These are phyloP conservation scores for Capsella rubella DNA, from an alignment of 441 rosid genomes.

Conservation along the genomic window DNA sequence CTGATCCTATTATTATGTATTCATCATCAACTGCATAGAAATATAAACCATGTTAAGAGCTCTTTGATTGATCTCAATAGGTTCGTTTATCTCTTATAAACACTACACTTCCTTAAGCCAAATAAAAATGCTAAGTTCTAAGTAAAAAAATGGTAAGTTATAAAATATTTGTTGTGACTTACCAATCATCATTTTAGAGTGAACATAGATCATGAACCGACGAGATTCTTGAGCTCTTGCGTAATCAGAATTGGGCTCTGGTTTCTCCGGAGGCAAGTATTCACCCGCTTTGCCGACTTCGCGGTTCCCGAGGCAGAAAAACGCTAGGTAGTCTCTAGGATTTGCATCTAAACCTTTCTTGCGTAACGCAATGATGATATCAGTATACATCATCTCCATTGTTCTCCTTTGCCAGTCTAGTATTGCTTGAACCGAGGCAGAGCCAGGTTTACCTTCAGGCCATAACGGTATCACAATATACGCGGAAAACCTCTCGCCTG, in stretches of 20 bases:
- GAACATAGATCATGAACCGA: conserved; percentile 75
- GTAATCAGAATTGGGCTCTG: conserved; percentile 54
- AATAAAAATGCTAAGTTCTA: too few species aligned
- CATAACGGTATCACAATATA: conserved; percentile 71
- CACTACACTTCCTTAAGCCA: background rate
- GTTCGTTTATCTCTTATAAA: background rate
- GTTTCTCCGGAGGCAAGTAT: conserved; percentile 47
- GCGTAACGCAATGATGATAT: conserved; percentile 49
- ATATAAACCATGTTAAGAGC: conserved; percentile 2
- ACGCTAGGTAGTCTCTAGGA: conserved; percentile 64
- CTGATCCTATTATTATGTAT: conserved; percentile 72
- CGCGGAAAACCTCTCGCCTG: conserved; percentile 60
- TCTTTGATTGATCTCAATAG: background rate
- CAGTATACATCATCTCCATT: conserved; percentile 74
- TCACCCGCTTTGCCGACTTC: conserved; percentile 49
- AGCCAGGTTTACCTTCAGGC: conserved; percentile 70
- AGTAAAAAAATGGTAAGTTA: background rate
- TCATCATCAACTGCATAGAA: conserved; percentile 65
- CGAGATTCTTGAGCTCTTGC: conserved; percentile 60
- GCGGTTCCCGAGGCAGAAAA: conserved; percentile 65
- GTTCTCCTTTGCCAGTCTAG: conserved; percentile 74
- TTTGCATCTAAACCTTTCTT: conserved; percentile 47
- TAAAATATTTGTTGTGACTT: conserved; percentile 24
- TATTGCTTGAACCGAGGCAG: conserved; percentile 60
- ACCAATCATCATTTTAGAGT: conserved; percentile 77